Conservation (phyloP, 257 asterid genomes). For the Nicotiana benthamiana region DNA sequence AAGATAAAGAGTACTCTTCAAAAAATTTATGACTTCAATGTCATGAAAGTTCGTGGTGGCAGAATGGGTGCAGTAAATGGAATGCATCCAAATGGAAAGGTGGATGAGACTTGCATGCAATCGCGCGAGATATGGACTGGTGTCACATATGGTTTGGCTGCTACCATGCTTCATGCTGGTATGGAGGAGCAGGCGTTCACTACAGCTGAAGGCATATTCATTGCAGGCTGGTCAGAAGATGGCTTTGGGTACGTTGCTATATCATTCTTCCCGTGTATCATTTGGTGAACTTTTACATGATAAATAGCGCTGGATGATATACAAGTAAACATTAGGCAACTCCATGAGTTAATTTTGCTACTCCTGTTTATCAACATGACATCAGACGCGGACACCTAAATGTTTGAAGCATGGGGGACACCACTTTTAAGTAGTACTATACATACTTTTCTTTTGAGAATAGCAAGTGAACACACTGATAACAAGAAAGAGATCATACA, state of each 20-base stretch:
- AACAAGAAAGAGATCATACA: neutral
- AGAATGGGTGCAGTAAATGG: slow-evolving; percentile 98
- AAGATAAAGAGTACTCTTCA: slow-evolving; percentile 74
- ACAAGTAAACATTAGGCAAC: neutral
- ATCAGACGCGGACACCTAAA: neutral
- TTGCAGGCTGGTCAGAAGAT: slow-evolving; percentile 97
- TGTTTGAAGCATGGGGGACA: neutral
- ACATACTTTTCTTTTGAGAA: neutral
- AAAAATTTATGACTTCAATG: slow-evolving; percentile 76
- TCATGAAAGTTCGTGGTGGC: slow-evolving; percentile 80
- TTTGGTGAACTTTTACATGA: neutral
- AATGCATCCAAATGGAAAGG: slow-evolving; percentile 87
- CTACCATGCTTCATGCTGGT: slow-evolving; percentile 94
- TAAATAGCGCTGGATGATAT: neutral
- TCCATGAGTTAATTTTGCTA: neutral
- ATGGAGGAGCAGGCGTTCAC: slow-evolving; percentile 91
- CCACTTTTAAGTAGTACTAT: neutral
- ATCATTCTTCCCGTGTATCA: neutral
- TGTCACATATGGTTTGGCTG: slow-evolving; percentile 87
- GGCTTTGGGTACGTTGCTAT: slow-evolving; percentile 70
- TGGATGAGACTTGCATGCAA: slow-evolving; percentile 99
- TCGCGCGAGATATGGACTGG: slow-evolving; percentile 97
- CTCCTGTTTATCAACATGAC: neutral
- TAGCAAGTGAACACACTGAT: neutral
- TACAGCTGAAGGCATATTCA: slow-evolving; percentile 88